Percentiles rank a stretch among this genome's conserved stretches.
Conservation (phyloP, 108 stramenopile genomes). For the Licmophora abbreviata region DNA sequence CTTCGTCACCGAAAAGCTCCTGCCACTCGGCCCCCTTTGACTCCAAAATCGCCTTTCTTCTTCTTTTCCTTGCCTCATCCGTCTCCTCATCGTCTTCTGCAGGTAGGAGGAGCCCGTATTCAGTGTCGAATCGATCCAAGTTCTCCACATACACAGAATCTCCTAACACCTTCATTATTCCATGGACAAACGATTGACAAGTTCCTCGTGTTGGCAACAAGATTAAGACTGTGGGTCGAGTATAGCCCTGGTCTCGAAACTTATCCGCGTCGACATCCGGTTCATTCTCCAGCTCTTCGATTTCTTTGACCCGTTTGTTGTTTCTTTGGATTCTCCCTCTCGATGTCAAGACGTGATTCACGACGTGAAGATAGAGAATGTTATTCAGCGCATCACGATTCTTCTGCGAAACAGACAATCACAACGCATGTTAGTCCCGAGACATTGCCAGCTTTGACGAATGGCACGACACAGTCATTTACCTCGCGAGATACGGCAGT, state of each 20-base stretch:
- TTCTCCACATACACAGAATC: constrained; percentile 26
- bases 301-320: constrained; percentile 45
- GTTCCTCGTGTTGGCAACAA: constrained; percentile 73
- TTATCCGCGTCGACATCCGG: constrained; percentile 17
- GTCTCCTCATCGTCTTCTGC: constrained; percentile 30
- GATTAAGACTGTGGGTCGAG: constrained; percentile 69
- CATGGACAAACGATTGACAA: constrained; percentile 63
- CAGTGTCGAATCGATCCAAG: constrained; percentile 61
- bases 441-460: no score
- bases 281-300: constrained; percentile 17
- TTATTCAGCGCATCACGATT: constrained; percentile 43
- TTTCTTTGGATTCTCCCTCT: constrained; percentile 51
- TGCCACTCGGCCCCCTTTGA: constrained; percentile 83
- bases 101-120: constrained; percentile 41
- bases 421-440: no score
- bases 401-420: constrained; percentile 6
- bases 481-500: constrained; percentile 25
- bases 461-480: no score
- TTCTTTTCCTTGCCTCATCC: constrained; percentile 10
- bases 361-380: constrained; percentile 49
- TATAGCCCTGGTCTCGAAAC: constrained; percentile 83
- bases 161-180: constrained; percentile 30
- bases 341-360: constrained; percentile 72
- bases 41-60: constrained; percentile 35
- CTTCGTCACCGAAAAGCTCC: constrained; percentile 81